A percentile compares a stretch with the other conserved stretches of the same genome.
phyloP scores from a whole-genome alignment of 164 flowering plant genomes.

The Echeveria elegans region DNA sequence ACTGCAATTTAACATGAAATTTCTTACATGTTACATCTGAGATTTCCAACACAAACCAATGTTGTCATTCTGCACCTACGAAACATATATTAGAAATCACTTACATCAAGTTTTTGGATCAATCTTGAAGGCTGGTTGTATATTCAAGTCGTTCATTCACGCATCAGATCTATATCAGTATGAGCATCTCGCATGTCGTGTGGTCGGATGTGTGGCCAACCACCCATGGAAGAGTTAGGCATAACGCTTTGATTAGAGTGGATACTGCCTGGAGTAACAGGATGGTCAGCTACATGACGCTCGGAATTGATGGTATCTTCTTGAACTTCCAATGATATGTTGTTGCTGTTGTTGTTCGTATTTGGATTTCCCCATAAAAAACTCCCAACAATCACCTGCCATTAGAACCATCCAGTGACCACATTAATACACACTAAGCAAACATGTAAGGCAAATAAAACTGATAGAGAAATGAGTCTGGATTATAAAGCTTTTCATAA shows the following conservation, averaged over 20 bases:
- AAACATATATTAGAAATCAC: background rate
- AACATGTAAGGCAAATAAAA: too few relatives aligned
- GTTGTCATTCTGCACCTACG: background rate
- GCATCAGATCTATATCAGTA: conserved; percentile 44
- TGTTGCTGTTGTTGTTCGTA: conserved; percentile 23
- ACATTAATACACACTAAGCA: too few relatives aligned
- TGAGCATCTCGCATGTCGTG: conserved; percentile 27
- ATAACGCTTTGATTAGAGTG: conserved; percentile 25
- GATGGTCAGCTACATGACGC: conserved; percentile 16
- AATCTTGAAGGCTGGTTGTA: background rate
- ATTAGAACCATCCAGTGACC: background rate
- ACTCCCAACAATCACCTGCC: conserved; percentile 51
- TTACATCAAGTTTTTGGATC: background rate
- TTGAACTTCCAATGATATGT: conserved; percentile 1
- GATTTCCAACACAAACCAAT: background rate
- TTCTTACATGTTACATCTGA: background rate
- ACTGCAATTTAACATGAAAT: background rate
- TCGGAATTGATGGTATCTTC: conserved; percentile 22
- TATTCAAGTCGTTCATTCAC: conserved; percentile 15
- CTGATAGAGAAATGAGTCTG: too few relatives aligned
- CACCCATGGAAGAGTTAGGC: conserved; percentile 22
- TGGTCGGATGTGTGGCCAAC: conserved; percentile 28
- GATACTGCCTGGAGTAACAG: conserved; percentile 16
- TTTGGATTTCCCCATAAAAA: conserved; percentile 33
- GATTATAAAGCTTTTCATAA: too few relatives aligned